Base-by-base conservation (phyloP, 208 protist species). In the Trypanosoma caninum region DNA sequence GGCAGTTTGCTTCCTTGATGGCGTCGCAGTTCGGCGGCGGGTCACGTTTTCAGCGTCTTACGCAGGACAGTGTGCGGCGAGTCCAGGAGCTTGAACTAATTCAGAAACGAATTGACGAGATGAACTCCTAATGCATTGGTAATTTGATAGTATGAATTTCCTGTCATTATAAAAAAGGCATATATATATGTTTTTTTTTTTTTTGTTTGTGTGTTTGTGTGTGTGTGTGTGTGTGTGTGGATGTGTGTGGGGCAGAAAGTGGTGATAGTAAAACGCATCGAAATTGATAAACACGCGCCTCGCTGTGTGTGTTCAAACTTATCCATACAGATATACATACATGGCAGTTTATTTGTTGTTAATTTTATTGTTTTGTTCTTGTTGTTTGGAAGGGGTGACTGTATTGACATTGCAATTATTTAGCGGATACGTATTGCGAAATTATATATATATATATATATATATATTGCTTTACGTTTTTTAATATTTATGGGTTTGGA, bases 1-100 rank as follows among this genome's bases (percentile, higher is more conserved):
- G 67, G 8, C 67, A 84, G 34, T 94, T 94, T 59, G 59, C 73
- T 18, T 47, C 27, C 30, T 72, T 89, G 76, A 72, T 91, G 66
- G 72, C 78, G 14, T 75, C 59, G 40, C 78, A 87, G 61, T 91
- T 91, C 63, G 87, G 87, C 35, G 87, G 87, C 14, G 87, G 87
- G 4, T 91, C 83, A 4, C 83, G 80, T 47, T 83, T 89, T 52
- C 83, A 94, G 71, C 80, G 87, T 13, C 64, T 94, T 30, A 89
- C 79, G 30, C 68, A 76, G 16, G 80, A 91, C 55, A 87, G 84
- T 22, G 75, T 73, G 18, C 59, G 56, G 30, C 69, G 82, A 1
- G 41, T 71, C 0, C 82, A 80, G 27, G 73, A 69, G 22, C 38
- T 82, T 28, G 38, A 77, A 20, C 30, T 54, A 14, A 80, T 88